These are phyloP conservation scores for Rubia tinctorum DNA, from an alignment of 305 asterid genomes.

Conservation along the genomic window DNA sequence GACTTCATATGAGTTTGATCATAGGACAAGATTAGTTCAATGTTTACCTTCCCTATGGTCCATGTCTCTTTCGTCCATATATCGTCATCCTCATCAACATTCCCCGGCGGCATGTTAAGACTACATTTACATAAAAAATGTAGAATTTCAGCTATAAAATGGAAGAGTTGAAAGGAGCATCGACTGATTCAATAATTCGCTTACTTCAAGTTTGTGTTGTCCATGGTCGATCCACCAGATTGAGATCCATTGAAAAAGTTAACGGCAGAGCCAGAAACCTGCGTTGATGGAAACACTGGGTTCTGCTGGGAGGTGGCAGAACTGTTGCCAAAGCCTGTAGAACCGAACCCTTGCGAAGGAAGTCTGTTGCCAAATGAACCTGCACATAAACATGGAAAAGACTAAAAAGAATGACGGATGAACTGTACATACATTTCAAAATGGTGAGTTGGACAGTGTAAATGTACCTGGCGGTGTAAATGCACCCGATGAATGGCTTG, in stretches of 20 bases:
- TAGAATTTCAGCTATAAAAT: background rate
- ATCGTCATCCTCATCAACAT: slow-evolving; percentile 39
- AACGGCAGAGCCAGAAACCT: slow-evolving; percentile 30
- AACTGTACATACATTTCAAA: slow-evolving; percentile 48
- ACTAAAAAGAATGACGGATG: background rate
- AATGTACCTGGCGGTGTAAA: slow-evolving; percentile 23
- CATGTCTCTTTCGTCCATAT: slow-evolving; percentile 66
- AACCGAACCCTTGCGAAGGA: slow-evolving; percentile 36
- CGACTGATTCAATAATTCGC: slow-evolving; percentile 15
- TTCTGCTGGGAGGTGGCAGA: slow-evolving; percentile 33
- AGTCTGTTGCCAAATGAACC: slow-evolving; percentile 45
- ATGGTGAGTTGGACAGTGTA: slow-evolving; percentile 37
- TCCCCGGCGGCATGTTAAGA: slow-evolving; percentile 29
- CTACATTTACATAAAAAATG: slow-evolving; percentile 33
- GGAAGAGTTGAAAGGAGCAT: background rate
- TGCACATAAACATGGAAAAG: slow-evolving; percentile 19
- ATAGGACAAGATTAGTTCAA: background rate
- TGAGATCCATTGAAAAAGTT: slow-evolving; percentile 20
- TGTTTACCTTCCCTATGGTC: slow-evolving; percentile 75
- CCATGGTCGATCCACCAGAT: slow-evolving; percentile 23
- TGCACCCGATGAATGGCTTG: background rate
- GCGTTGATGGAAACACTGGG: slow-evolving; percentile 44
- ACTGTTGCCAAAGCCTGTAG: slow-evolving; percentile 34
- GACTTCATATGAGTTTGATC: background rate
- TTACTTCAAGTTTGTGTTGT: slow-evolving; percentile 40